Evolutionary conservation across 495 filamentous ascomycete genomes (phyloP), one percentile per base, ranked within the genome.

Genomic region (Lepraria neglecta): DNA sequence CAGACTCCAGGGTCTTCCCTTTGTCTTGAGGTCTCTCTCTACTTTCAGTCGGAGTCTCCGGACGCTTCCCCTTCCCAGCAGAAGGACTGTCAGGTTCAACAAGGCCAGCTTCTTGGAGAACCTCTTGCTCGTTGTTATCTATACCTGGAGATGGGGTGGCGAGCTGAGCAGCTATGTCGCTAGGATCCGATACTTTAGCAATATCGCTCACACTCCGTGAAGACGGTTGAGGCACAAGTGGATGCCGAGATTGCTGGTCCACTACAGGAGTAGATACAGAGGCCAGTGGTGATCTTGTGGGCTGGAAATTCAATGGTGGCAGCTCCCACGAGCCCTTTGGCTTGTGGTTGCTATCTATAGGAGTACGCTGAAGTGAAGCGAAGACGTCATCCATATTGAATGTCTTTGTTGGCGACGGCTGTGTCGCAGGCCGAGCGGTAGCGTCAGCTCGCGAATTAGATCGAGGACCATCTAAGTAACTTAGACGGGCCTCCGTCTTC

Each of bases 261-360:
- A 27, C 47, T 45, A n/a, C 59, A 61, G 40, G 15, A 56, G 61
- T 64, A 30, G 64, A 57, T 10, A 30, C 54, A 42, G 64, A 60
- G 28, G 63, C 60, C 21, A 58, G 24, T 11, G 67, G 59, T 31
- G 51, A 58, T 27, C 30, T 58, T 30, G 62, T 50, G 51, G 65
- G 50, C 30, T 67, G 58, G 52, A 69, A 74, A 27, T 74, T 69
- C 15, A 80, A 70, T 28, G 75, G 75, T 31, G 84, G 79, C 40
- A 82, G 65, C 57, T 82, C 80, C 75, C 80, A 81, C 11, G 78
- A 75, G 50, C 78, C 71, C 54, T 80, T 76, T 12, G 72, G 69
- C 51, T 72, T 77, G 38, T 80, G 78, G 58, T 80, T 78, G 42
- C 71, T 75, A 3, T 73, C 70, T n/a, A 73, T 64, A 55, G 69